A percentile compares a stretch with the other conserved stretches of the same genome.
phyloP scores from a whole-genome alignment of 1,139 yeast species.

The Geotrichum restrictum region DNA sequence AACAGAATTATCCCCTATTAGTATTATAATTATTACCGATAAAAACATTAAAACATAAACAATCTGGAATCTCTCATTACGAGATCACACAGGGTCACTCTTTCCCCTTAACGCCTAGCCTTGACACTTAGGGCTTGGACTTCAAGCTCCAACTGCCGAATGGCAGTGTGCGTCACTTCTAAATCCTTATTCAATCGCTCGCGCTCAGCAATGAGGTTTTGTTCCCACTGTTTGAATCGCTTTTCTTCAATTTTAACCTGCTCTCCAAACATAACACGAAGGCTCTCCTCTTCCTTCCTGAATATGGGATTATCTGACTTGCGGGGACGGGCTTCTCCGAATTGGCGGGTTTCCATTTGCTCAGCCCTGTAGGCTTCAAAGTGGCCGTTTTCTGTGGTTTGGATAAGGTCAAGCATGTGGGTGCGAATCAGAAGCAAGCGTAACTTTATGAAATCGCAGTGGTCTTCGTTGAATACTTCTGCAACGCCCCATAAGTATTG shows the following conservation, averaged over 20 bases:
- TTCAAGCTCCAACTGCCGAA: conserved; percentile 38
- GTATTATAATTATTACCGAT: too few species aligned
- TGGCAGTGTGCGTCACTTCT: conserved; percentile 68
- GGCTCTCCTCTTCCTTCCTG: conserved; percentile 91
- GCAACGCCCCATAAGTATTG: conserved; percentile 97
- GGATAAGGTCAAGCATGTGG: conserved; percentile 84
- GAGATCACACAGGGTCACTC: too few species aligned
- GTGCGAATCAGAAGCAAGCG: conserved; percentile 86
- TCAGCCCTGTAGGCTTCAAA: conserved; percentile 82
- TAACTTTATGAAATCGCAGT: conserved; percentile 91
- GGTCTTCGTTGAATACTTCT: conserved; percentile 92
- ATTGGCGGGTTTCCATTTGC: conserved; percentile 65
- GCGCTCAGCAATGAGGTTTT: conserved; percentile 89
- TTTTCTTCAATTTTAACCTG: conserved; percentile 97
- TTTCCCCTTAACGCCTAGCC: conserved; percentile 2
- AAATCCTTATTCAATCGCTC: conserved; percentile 90
- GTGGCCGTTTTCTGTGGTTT: conserved; percentile 87
- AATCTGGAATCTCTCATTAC: too few species aligned
- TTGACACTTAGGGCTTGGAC: conserved; percentile 30
- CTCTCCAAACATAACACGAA: conserved; percentile 94
- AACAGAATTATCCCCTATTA: too few species aligned
- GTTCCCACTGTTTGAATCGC: conserved; percentile 97
- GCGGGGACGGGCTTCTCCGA: conserved; percentile 45
- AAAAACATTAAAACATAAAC: too few species aligned
- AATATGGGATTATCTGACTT: conserved; percentile 76